Conservation (phyloP, 1,139 yeast genomes). For the Wickerhamiella pararugosa region DNA sequence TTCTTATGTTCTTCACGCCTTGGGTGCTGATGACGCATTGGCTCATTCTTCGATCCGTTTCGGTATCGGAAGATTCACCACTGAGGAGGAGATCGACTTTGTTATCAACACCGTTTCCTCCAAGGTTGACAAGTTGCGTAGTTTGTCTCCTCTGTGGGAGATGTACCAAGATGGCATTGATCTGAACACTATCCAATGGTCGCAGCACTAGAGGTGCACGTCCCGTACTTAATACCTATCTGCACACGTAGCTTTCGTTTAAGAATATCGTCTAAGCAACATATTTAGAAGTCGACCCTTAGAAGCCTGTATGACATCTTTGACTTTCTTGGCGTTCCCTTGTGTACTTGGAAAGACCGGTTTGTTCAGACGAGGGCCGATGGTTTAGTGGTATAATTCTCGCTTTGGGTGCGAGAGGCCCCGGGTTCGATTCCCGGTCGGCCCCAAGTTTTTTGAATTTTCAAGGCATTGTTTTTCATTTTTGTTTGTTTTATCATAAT, state of each 20-base stretch:
- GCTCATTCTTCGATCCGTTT: slow-evolving; percentile 96
- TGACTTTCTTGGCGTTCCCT: too few relatives aligned
- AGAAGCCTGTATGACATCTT: too few relatives aligned
- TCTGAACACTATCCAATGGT: slow-evolving; percentile 87
- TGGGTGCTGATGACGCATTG: slow-evolving; percentile 95
- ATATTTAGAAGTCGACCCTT: too few relatives aligned
- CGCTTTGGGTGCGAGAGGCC: slow-evolving; percentile 10
- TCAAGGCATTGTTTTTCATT: not conserved
- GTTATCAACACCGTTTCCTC: slow-evolving; percentile 77
- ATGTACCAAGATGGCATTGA: slow-evolving; percentile 99
- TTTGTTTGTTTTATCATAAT: not conserved
- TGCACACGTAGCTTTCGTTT: too few relatives aligned
- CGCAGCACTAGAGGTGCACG: slow-evolving; percentile 49
- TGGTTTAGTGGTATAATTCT: slow-evolving; percentile 10
- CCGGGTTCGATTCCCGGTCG: slow-evolving; percentile 10
- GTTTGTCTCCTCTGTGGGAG: slow-evolving; percentile 94
- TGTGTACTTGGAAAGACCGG: too few relatives aligned
- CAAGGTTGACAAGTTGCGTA: slow-evolving; percentile 82
- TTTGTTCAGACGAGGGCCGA: slow-evolving; percentile 2
- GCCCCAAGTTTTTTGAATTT: slow-evolving; percentile 5
- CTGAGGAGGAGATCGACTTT: slow-evolving; percentile 89
- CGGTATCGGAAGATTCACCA: slow-evolving; percentile 94
- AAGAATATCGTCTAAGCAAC: too few relatives aligned
- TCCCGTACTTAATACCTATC: too few relatives aligned
- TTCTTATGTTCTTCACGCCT: slow-evolving; percentile 85